phyloP scores from a whole-genome alignment of 78 protist species.

The Blattamonas nauphoetae region DNA sequence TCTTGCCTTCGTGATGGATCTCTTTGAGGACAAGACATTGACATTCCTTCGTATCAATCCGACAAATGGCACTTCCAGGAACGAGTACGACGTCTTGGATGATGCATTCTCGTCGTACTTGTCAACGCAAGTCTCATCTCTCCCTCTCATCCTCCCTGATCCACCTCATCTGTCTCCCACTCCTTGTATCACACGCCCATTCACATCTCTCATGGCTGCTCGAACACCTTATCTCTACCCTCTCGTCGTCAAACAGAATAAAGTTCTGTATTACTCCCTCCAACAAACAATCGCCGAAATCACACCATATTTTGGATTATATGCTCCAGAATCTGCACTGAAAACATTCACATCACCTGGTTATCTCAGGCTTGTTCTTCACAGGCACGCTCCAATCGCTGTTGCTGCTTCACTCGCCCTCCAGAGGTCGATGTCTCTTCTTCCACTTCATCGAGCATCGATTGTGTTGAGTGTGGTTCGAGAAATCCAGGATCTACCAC shows the following conservation, averaged over 20 bases:
- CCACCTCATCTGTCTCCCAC: background rate
- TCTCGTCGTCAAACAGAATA: background rate
- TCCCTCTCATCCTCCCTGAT: too few relatives aligned
- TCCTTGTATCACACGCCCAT: background rate
- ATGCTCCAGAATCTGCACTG: background rate
- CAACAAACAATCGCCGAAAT: background rate
- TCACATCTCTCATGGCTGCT: background rate
- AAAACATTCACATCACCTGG: background rate
- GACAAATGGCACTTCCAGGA: background rate
- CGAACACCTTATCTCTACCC: background rate
- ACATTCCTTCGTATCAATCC: background rate
- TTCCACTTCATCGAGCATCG: background rate
- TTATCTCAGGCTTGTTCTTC: background rate
- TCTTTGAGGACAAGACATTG: background rate
- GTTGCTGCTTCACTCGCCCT: background rate
- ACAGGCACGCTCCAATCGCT: background rate
- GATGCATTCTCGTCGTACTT: too few relatives aligned
- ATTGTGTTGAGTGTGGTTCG: background rate
- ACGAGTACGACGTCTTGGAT: background rate
- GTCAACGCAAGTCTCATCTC: too few relatives aligned
- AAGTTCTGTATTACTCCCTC: background rate
- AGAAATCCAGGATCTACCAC: background rate
- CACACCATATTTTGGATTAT: background rate
- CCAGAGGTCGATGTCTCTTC: background rate
- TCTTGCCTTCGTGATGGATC: background rate